A percentile compares a stretch with the other conserved stretches of the same genome.
These are phyloP conservation scores for Silene conica DNA, from an alignment of 148 eudicot species.

Conservation along the genomic window DNA sequence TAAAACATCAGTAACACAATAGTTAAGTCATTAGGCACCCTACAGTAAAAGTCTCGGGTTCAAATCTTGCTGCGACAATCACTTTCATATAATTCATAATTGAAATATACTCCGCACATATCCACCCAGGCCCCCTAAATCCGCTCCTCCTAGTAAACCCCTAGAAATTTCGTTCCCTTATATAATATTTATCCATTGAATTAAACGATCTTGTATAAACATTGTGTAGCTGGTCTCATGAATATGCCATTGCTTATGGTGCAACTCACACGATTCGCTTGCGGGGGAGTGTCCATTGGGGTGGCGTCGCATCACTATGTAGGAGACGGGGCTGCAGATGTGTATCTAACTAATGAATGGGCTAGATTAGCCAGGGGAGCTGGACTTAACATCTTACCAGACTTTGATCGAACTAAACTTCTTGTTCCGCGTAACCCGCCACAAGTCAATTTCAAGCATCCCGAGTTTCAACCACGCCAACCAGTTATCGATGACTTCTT, in stretches of 20 bases:
- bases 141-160: too few relatives aligned
- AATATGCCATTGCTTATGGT: constrained; percentile 37
- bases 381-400: constrained; percentile 22
- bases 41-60: too few relatives aligned
- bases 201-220: too few relatives aligned
- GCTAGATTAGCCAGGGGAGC: constrained; percentile 32
- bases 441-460: constrained; percentile 29
- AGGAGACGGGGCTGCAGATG: constrained; percentile 24
- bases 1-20: too few relatives aligned
- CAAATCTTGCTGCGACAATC: too few relatives aligned
- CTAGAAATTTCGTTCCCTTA: too few relatives aligned
- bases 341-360: constrained; percentile 26
- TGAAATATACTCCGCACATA: too few relatives aligned
- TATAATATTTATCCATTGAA: too few relatives aligned
- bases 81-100: too few relatives aligned
- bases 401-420: constrained; percentile 14
- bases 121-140: too few relatives aligned
- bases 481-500: too few relatives aligned
- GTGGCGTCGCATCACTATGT: constrained; percentile 3
- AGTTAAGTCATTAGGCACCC: too few relatives aligned
- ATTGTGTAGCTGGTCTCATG: constrained; percentile 18
- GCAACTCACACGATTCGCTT: constrained; percentile 38
- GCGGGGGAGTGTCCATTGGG: constrained; percentile 29
- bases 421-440: constrained; percentile 28
- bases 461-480: constrained; percentile 9